Evolutionary conservation across 148 eudicot genomes (phyloP).

Genomic region (Fagopyrum tataricum): DNA sequence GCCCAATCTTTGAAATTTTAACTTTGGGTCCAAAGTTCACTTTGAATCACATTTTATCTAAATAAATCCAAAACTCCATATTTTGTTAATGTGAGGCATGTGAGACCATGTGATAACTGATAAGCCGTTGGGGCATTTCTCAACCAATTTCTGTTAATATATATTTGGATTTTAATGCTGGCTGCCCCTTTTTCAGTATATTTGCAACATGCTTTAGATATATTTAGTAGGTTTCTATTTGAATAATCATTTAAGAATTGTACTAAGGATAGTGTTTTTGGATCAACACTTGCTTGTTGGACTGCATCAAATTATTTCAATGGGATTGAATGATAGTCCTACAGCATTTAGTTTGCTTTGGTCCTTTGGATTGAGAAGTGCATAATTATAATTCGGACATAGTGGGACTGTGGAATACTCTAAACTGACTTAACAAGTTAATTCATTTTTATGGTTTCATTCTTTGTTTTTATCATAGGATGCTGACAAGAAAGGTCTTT

Average conservation of each 20-base stretch:
- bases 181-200: neutral
- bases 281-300: neutral
- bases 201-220: too few relatives aligned
- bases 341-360: slow-evolving; percentile 1
- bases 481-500: slow-evolving; percentile 90
- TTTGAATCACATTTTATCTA: neutral
- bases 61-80: neutral
- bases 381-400: neutral
- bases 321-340: neutral
- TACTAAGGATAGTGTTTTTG: neutral
- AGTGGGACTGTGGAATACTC: neutral
- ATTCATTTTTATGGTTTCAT: neutral
- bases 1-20: neutral
- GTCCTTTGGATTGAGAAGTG: neutral
- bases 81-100: neutral
- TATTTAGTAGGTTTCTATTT: too few relatives aligned
- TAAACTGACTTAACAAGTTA: neutral
- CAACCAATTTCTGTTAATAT: neutral
- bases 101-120: neutral
- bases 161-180: neutral
- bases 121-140: neutral
- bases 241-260: neutral
- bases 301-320: neutral
- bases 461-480: slow-evolving; percentile 39
- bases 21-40: neutral